phyloP scores from a whole-genome alignment of 768 basidiomycete species.

The Cystofilobasidium capitatum region DNA sequence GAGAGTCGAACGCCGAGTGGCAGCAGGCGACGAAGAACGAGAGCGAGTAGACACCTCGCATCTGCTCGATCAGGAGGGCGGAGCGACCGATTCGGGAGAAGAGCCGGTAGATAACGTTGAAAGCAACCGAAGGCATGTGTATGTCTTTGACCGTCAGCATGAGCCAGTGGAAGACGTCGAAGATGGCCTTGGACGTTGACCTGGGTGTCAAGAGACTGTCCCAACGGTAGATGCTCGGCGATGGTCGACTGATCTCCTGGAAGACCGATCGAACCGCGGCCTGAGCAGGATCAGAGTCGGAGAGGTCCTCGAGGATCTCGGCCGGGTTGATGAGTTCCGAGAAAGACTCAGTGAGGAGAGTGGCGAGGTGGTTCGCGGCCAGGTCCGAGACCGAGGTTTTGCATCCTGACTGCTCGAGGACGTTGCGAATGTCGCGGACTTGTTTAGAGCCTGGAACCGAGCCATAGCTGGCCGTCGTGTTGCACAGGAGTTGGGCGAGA shows the following conservation, averaged over 20 bases:
- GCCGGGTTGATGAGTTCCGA: conserved; percentile 14
- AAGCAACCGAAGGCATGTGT: conserved; percentile 45
- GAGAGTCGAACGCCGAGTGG: conserved; percentile 48
- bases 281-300: background rate
- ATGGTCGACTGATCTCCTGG: background rate
- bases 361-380: background rate
- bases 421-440: background rate
- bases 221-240: background rate
- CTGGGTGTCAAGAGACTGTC: conserved; percentile 16
- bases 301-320: background rate
- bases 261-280: background rate
- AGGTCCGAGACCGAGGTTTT: background rate
- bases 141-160: conserved; percentile 9
- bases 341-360: conserved; percentile 10
- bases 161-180: conserved; percentile 53
- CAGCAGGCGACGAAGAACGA: conserved; percentile 63
- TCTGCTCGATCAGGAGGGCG: conserved; percentile 73
- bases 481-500: conserved; percentile 3
- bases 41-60: conserved; percentile 61
- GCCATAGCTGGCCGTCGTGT: background rate
- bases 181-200: background rate
- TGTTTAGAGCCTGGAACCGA: background rate
- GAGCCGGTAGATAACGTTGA: conserved; percentile 66
- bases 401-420: background rate
- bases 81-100: conserved; percentile 57